These are phyloP conservation scores for Globisporangium heterothallicum DNA, from an alignment of 352 stramenopile species.

Conservation along the genomic window DNA sequence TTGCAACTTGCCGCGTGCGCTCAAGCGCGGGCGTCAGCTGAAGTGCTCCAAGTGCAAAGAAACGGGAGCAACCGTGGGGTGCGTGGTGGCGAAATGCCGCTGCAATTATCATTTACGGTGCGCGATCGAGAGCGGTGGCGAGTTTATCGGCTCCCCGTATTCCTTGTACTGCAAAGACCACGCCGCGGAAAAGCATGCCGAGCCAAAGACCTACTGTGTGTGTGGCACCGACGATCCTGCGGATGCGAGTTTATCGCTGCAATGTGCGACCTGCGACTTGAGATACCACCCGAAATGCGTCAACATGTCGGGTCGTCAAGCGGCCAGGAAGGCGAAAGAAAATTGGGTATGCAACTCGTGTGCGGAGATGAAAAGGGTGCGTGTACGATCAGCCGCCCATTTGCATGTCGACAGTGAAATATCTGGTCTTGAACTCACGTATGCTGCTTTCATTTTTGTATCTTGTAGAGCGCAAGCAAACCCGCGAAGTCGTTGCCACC, in stretches of 20 bases:
- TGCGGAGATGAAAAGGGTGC: constrained; percentile 18
- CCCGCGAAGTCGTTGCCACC: background rate
- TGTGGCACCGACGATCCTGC: constrained; percentile 39
- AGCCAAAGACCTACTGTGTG: constrained; percentile 34
- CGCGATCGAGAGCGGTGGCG: constrained; percentile 59
- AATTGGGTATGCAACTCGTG: constrained; percentile 34
- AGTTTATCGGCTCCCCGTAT: constrained; percentile 73
- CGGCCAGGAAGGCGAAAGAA: constrained; percentile 46
- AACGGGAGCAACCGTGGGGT: constrained; percentile 68
- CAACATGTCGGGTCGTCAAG: constrained; percentile 71
- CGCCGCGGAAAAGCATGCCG: constrained; percentile 31
- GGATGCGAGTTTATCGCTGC: constrained; percentile 45
- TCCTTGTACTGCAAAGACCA: constrained; percentile 70
- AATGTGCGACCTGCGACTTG: constrained; percentile 54
- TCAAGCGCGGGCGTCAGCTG: constrained; percentile 75
- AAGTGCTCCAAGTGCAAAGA: constrained; percentile 66
- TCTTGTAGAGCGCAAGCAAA: background rate
- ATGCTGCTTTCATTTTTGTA: background rate
- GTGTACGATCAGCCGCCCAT: too few species aligned
- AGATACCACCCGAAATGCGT: constrained; percentile 80
- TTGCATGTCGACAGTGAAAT: too few species aligned
- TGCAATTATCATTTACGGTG: constrained; percentile 80
- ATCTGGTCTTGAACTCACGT: too few species aligned
- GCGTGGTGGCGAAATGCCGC: constrained; percentile 69
- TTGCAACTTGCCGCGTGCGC: constrained; percentile 66